Conservation (phyloP, 805 yeast genomes). For the Grigorovia humatica region DNA sequence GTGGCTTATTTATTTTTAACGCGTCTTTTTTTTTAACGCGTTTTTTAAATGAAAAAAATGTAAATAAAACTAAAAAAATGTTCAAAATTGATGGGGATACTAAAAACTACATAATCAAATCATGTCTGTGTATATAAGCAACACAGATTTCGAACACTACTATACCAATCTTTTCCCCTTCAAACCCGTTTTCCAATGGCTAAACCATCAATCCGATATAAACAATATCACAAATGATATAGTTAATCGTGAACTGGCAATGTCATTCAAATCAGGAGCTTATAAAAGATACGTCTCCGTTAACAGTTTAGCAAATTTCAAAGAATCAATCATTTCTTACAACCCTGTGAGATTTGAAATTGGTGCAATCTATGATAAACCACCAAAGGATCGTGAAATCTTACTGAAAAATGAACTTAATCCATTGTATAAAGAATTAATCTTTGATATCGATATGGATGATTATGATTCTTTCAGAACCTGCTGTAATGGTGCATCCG, state of each 20-base stretch:
- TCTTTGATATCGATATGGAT: conserved; percentile 94
- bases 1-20: background rate
- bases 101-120: background rate
- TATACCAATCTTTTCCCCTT: conserved; percentile 69
- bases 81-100: no score
- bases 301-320: conserved; percentile 56
- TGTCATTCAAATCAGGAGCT: conserved; percentile 77
- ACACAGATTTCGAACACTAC: conserved; percentile 60
- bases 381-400: conserved; percentile 77
- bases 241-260: conserved; percentile 86
- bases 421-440: conserved; percentile 78
- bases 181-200: conserved; percentile 74
- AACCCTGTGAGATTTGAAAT: conserved; percentile 89
- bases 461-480: conserved; percentile 92
- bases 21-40: no score
- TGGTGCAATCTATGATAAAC: conserved; percentile 82
- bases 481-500: conserved; percentile 77
- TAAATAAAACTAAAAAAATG: no score
- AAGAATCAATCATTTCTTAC: conserved; percentile 57
- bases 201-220: conserved; percentile 52
- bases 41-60: no score
- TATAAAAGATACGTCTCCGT: conserved; percentile 85
- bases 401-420: conserved; percentile 68
- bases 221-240: conserved; percentile 52
- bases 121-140: conserved; percentile 17